Base-by-base conservation (phyloP, 805 yeast species). In the Candida silvicultrix region DNA sequence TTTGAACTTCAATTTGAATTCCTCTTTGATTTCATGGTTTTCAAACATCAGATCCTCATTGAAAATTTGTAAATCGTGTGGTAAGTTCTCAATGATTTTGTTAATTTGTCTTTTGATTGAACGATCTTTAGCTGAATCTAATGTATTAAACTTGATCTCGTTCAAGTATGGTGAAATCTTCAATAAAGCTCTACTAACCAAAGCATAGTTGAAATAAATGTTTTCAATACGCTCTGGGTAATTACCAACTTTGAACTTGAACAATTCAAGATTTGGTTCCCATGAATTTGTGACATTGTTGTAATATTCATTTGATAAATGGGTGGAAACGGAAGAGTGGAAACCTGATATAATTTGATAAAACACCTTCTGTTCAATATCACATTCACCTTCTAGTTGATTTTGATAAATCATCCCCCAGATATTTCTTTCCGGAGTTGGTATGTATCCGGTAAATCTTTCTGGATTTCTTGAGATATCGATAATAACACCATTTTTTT, bases 301-400 rank as follows among this genome's bases (percentile, higher is more conserved):
- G 50, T 85, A 71, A 63, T 77, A 86, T 59, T 92, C 97, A 60
- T 85, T 86, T 16, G 95, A 79, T 49, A 94, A 71, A 66, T 94
- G 99, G 1, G 95, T 89, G 7, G 95, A 92, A 50, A 94, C 89
- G 2, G 96, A 87, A 2, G 97, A 89, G 62, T 94, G 99, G 84
- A 94, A 78, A 2, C 99, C 99, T 23, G 94, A 83, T 20, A 94
- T 74, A 44, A 94, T 67, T 53, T 94, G 78, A 67, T 85, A 94
- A 57, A 94, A 94, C 36, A 90, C 80, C 51, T 88, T 81, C 67
- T 92, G 92, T 57, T 95, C 98, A 39, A 83, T 67, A n/a, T 50
- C 52, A 62, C 96, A 90, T 51, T 75, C 78, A 18, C 75, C 80
- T 25, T 65, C 74, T 54, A 64, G 71, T 65, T 55, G 72, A 56